A percentile compares a stretch with the other conserved stretches of the same genome.
Conservation (phyloP, 164 flowering plant species). For the Piper longum region DNA sequence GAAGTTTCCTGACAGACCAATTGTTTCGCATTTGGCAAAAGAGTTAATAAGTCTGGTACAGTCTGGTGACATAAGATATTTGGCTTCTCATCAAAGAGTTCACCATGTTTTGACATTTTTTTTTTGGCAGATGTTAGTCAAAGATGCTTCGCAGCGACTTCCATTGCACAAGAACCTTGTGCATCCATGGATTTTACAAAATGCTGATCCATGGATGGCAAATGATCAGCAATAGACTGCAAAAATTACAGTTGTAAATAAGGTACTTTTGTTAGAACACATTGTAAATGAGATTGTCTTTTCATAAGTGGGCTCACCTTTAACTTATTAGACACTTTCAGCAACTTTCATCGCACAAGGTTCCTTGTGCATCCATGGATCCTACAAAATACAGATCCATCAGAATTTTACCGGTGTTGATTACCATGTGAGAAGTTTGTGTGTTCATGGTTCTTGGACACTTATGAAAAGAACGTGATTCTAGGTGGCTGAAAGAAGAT, state of each 20-base stretch:
- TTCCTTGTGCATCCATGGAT: no score
- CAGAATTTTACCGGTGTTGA: slow-evolving; percentile 51
- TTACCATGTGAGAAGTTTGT: background rate
- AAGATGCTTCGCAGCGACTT: slow-evolving; percentile 68
- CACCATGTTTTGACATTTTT: background rate
- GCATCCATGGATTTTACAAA: slow-evolving; percentile 95
- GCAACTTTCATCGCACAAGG: no score
- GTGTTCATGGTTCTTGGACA: no score
- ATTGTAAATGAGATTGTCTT: no score
- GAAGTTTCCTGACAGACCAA: slow-evolving; percentile 77
- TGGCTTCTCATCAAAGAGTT: background rate
- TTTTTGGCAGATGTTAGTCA: slow-evolving; percentile 68
- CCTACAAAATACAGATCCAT: slow-evolving; percentile 24
- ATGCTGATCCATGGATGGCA: slow-evolving; percentile 32
- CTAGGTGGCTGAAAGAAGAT: no score
- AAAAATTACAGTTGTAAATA: no score
- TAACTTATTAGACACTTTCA: no score
- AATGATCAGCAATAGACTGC: no score
- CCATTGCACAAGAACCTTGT: slow-evolving; percentile 87
- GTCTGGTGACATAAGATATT: background rate
- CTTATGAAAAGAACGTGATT: no score
- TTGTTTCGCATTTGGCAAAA: slow-evolving; percentile 77
- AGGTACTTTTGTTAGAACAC: no score
- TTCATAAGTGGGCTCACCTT: no score
- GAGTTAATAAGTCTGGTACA: slow-evolving; percentile 87